Evolutionary conservation across 139 green algal species (phyloP), one percentile per base, ranked within the genome.

Genomic region (Pycnococcus provasolii): DNA sequence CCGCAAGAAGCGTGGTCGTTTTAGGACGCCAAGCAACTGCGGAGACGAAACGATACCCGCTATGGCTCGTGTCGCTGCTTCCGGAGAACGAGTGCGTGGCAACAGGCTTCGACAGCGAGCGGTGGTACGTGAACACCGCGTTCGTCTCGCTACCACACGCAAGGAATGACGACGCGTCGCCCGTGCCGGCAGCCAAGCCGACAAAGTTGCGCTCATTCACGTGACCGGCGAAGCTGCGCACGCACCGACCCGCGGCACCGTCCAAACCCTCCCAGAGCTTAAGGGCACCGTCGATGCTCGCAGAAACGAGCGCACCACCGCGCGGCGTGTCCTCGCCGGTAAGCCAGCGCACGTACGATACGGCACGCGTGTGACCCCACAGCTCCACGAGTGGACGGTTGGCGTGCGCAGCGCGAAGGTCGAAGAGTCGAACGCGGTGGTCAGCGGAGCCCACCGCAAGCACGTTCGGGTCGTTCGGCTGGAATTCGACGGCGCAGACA

Each of bases 151-250:
- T 89, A 39, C 90, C 90, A 3, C 89, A 89, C 1, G 94, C 63
- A 48, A 96, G 88, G 45, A 91, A 86, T 26, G 26, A 26, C 26
- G 26, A 26, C 42, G 78, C 81, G 2, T 86, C 76, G 0, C 64
- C 40, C 3, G 57, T 73, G 26, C 26, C 26, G 13, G 87, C 85
- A 4, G 80, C 71, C 42, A 97, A 77, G 9, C 91, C 91, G 42
- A 96, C 91, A 74, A 97, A 97, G 74, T 97, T 95, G 67, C 90
- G 88, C 65, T 92, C 81, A 52, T 97, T 97, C 42, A 67, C 57
- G 73, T 97, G 91, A 9, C 91, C 91, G 0, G 52, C 76, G 50
- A 74, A 80, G 26, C 73, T 78, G 37, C 73, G 66, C 52, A 62
- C 6, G 50, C 73, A 77, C 39, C 39, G 63, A 43, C 53, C 42